phyloP scores from a whole-genome alignment of 768 basidiomycete species.

The Agaricus sinodeliciosus region DNA sequence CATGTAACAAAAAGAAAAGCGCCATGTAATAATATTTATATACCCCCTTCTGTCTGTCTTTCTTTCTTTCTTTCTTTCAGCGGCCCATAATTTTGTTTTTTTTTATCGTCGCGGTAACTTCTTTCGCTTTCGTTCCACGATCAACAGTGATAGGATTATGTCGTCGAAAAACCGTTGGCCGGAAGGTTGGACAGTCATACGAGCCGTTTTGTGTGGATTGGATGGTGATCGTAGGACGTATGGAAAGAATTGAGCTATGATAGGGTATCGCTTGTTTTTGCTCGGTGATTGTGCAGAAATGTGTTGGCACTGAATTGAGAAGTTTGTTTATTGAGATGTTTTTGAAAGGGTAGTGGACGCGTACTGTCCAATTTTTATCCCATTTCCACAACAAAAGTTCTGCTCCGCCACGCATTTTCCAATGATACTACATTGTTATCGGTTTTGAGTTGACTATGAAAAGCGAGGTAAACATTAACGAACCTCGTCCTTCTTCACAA shows the following conservation, averaged over 20 bases:
- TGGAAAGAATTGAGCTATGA: constrained; percentile 4
- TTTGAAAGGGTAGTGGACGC: not conserved
- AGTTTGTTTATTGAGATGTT: not conserved
- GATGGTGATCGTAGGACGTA: not conserved
- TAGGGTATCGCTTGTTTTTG: constrained; percentile 2
- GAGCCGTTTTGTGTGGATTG: not conserved
- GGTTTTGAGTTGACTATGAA: not conserved
- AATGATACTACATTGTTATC: not conserved
- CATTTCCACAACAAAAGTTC: constrained; percentile 3
- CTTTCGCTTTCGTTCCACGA: constrained; percentile 10
- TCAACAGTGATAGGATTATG: constrained; percentile 11
- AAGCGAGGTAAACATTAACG: not conserved
- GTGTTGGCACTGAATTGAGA: not conserved
- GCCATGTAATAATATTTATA: not conserved
- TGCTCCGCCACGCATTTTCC: not conserved
- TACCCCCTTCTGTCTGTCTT: too few species aligned
- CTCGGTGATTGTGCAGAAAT: not conserved
- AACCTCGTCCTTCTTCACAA: constrained; percentile 7
- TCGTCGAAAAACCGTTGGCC: constrained; percentile 13
- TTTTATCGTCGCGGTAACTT: not conserved
- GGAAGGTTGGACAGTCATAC: constrained; percentile 8
- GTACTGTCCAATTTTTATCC: constrained; percentile 3
- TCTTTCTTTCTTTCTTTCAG: not conserved
- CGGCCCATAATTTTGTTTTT: too few species aligned
- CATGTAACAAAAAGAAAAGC: not conserved